Conservation (phyloP, 140 eudicot genomes). For the Bidens hawaiensis region DNA sequence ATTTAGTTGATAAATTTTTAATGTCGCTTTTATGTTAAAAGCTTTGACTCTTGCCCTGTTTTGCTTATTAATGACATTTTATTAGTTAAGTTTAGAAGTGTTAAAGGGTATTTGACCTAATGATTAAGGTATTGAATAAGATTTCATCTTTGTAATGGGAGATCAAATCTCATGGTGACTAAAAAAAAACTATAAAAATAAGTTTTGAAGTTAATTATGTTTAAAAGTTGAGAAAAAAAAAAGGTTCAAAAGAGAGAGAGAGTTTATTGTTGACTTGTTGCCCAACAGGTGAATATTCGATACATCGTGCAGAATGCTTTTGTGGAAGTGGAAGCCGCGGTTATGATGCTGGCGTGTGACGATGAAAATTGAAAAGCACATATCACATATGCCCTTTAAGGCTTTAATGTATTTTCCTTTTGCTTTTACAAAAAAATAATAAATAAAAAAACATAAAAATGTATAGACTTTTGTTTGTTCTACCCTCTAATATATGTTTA, state of each 20-base stretch:
- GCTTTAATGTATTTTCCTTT: slow-evolving; percentile 1
- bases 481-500: background rate
- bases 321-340: slow-evolving; percentile 14
- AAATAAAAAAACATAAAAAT: background rate
- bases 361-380: slow-evolving; percentile 5
- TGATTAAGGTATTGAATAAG: too few relatives aligned
- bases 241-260: background rate
- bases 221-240: background rate
- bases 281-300: background rate
- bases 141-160: too few relatives aligned
- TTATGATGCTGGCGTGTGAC: slow-evolving; percentile 14
- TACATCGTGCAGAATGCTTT: background rate
- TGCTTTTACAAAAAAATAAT: background rate
- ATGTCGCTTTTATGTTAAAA: too few relatives aligned
- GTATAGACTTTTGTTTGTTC: background rate
- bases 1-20: too few relatives aligned
- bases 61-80: too few relatives aligned
- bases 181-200: too few relatives aligned
- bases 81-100: too few relatives aligned
- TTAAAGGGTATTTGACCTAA: too few relatives aligned
- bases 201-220: too few relatives aligned
- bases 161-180: too few relatives aligned
- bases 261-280: background rate
- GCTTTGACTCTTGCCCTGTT: too few relatives aligned
- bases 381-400: slow-evolving; percentile 2